These are phyloP conservation scores for Aspergillus pseudoviridinutans DNA, from an alignment of 2,329 filamentous ascomycete species.

Conservation along the genomic window DNA sequence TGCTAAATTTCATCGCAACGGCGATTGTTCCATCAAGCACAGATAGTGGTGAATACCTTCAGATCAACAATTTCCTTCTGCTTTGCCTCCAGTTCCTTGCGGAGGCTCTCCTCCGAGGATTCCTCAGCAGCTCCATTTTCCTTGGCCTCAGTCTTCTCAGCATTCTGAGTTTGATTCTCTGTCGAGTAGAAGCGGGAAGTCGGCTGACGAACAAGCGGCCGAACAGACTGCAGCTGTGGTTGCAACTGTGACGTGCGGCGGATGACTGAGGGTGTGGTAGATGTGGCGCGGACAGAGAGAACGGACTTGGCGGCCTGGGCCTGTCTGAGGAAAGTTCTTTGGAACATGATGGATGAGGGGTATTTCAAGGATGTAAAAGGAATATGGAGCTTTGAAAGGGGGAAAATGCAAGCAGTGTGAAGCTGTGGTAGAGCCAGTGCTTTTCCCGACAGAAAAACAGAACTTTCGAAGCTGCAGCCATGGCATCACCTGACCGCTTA, in stretches of 20 bases:
- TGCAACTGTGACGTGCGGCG: constrained; percentile 34
- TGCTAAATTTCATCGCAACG: neutral
- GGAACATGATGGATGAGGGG: constrained; percentile 35
- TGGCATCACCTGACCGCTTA: constrained; percentile 14
- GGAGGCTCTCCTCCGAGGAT: constrained; percentile 46
- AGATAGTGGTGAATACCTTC: constrained; percentile 60
- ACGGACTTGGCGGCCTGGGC: constrained; percentile 35
- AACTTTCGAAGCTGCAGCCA: constrained; percentile 11
- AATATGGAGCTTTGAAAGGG: constrained; percentile 1
- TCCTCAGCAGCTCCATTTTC: constrained; percentile 44
- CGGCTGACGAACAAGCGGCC: constrained; percentile 31
- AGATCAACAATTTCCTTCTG: constrained; percentile 72
- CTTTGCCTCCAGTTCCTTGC: constrained; percentile 68
- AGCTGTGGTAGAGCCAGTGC: neutral
- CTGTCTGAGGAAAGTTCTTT: constrained; percentile 41
- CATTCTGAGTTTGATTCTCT: constrained; percentile 33
- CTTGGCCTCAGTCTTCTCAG: constrained; percentile 31
- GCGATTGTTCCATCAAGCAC: neutral
- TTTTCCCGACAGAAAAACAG: constrained; percentile 10
- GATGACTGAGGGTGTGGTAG: constrained; percentile 29
- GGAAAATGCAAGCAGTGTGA: neutral
- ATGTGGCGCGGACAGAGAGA: constrained; percentile 30
- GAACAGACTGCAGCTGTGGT: constrained; percentile 25
- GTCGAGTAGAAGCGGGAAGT: constrained; percentile 42
- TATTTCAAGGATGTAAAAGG: constrained; percentile 1